Percentiles rank a stretch among this genome's conserved stretches.
Evolutionary conservation across 2,329 filamentous ascomycete genomes (phyloP).

Genomic region (Diaporthe citrichinensis): DNA sequence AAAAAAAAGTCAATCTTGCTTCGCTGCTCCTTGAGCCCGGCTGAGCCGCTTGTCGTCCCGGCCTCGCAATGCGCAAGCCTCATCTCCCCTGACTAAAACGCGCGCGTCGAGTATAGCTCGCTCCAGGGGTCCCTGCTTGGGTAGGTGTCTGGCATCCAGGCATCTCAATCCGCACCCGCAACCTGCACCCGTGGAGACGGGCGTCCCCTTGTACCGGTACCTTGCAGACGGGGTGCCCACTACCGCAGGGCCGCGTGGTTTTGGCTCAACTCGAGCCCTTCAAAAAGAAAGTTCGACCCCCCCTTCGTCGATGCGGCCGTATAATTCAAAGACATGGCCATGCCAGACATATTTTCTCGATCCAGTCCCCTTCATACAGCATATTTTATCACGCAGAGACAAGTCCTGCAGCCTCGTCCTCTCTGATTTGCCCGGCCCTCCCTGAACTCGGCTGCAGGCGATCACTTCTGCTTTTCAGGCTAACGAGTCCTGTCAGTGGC

Average conservation of each 20-base stretch:
- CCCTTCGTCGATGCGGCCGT: constrained; percentile 23
- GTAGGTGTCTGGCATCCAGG: background rate
- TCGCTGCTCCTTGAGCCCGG: background rate
- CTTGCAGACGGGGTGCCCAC: constrained; percentile 8
- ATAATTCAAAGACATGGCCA: constrained; percentile 22
- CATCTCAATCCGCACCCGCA: background rate
- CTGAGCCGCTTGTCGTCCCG: constrained; percentile 6
- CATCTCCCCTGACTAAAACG: constrained; percentile 28
- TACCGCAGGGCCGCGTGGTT: constrained; percentile 25
- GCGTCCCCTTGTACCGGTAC: constrained; percentile 29
- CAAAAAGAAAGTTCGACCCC: constrained; percentile 13
- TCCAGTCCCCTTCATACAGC: constrained; percentile 16
- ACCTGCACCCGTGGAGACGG: constrained; percentile 10
- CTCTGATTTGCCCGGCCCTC: constrained; percentile 19
- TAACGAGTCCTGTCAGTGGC: constrained; percentile 5
- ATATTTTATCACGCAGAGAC: constrained; percentile 26
- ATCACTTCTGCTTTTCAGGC: constrained; percentile 12
- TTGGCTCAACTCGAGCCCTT: constrained; percentile 18
- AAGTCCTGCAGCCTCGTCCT: constrained; percentile 6
- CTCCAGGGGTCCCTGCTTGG: constrained; percentile 24
- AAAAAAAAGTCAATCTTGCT: constrained; percentile 11
- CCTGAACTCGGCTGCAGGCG: constrained; percentile 11
- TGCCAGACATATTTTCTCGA: constrained; percentile 5
- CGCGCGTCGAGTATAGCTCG: constrained; percentile 22
- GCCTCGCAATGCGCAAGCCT: constrained; percentile 29